Evolutionary conservation across 805 yeast genomes (phyloP), one percentile per base, ranked within the genome.

Genomic region (Saccharomycopsis sp.): DNA sequence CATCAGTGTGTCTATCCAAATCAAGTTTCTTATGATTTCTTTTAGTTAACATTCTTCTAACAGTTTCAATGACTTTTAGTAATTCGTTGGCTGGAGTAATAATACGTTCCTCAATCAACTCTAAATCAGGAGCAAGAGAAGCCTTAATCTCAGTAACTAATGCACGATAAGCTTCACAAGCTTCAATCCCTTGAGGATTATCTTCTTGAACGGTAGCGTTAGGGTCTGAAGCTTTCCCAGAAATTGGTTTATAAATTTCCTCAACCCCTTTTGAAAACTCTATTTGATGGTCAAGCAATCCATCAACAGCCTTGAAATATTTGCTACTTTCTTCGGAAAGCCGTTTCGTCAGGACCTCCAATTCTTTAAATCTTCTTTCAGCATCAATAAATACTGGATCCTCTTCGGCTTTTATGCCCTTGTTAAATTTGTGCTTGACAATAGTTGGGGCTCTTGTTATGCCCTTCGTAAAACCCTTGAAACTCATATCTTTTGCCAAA

Each of bases 191-290:
- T 43, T 93, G 95, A 3, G 97, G 97, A 59, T 89, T 89, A 54
- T 94, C 97, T 60, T 93, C 98, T 0, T 89, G 89, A 38, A 78
- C 74, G 2, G 86, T 64, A 5, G 93, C 77, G 58, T 81, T 85
- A 5, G 97, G 96, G 61, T 93, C 97, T 13, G 93, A 79, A 60
- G 85, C 70, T 51, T 88, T 79, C 35, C 98, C 98, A 45, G 93
- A 80, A 50, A 93, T 93, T 1, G 98, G 98, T 64, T 90, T 87
- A 68, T 88, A 93, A 49, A 93, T 84, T 59, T 89, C 96, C 62
- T 89, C 97, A 64, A 93, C 87, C 3, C 95, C 90, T 58, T 82
- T 83, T n/a, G 96, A 84, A 62, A 89, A 93, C 48, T 90, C 97
- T 53, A 90, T 82, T 63, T 31, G 35, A 63, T 85, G 93, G 47